Percentiles rank a stretch among this genome's conserved stretches.
phyloP scores from a whole-genome alignment of 495 filamentous ascomycete genomes.

The Chaetomidium leptoderma region DNA sequence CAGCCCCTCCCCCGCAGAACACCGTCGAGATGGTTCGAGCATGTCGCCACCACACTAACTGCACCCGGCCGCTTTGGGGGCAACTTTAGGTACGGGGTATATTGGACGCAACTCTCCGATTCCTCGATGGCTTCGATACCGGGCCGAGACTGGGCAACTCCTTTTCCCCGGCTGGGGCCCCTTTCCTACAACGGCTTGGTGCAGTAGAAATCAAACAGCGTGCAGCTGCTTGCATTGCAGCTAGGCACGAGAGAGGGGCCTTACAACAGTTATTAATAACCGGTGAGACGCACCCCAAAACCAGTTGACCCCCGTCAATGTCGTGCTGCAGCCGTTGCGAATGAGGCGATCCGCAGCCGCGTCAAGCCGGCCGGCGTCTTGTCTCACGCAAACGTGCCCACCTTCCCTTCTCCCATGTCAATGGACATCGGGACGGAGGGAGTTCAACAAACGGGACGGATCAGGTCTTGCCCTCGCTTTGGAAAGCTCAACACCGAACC shows the following conservation, averaged over 20 bases:
- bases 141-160: not conserved
- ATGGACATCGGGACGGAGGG: not conserved
- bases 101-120: not conserved
- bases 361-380: not conserved
- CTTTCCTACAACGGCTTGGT: not conserved
- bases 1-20: not conserved
- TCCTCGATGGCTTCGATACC: not conserved
- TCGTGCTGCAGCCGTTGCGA: slow-evolving; percentile 1
- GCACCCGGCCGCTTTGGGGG: slow-evolving; percentile 5
- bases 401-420: not conserved
- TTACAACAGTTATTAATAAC: not conserved
- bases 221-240: slow-evolving; percentile 7
- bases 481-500: too few relatives aligned
- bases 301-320: not conserved
- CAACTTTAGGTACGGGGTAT: not conserved
- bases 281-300: not conserved
- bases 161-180: not conserved
- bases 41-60: slow-evolving; percentile 6
- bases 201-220: not conserved
- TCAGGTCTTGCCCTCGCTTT: not conserved
- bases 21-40: not conserved
- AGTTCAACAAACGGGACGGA: not conserved
- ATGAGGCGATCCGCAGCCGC: not conserved
- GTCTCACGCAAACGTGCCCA: slow-evolving; percentile 4
- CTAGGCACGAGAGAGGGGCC: not conserved